phyloP scores from a whole-genome alignment of 2,329 filamentous ascomycete species.

The Trichoderma breve region DNA sequence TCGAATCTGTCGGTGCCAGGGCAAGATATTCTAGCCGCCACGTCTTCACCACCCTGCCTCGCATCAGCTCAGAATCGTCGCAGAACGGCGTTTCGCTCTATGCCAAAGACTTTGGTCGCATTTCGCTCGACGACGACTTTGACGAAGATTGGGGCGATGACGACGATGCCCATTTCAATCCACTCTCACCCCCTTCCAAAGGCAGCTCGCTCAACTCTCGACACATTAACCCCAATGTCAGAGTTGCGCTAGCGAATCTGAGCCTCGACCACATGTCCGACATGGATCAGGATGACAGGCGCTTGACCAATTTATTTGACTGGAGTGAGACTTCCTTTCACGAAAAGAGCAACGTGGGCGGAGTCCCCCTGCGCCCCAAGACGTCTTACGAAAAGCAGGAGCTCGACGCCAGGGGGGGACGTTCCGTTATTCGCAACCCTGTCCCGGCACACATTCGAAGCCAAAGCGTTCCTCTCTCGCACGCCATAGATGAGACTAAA shows the following conservation, averaged over 20 bases:
- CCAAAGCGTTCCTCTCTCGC: constrained; percentile 74
- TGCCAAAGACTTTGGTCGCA: constrained; percentile 45
- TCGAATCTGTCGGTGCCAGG: constrained; percentile 33
- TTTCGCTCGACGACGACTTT: constrained; percentile 61
- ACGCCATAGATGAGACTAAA: constrained; percentile 59
- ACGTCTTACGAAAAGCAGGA: constrained; percentile 77
- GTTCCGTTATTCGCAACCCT: constrained; percentile 65
- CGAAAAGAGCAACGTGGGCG: constrained; percentile 60
- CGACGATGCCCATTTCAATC: constrained; percentile 52
- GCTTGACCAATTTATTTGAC: constrained; percentile 71
- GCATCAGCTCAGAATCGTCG: constrained; percentile 32
- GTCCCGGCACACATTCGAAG: constrained; percentile 71
- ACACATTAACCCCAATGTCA: constrained; percentile 52
- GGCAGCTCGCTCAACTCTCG: constrained; percentile 52
- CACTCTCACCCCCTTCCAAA: constrained; percentile 56
- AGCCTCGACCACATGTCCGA: constrained; percentile 45
- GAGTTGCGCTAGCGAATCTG: constrained; percentile 53
- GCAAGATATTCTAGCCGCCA: constrained; percentile 19
- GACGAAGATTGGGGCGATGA: constrained; percentile 62
- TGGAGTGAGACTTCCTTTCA: constrained; percentile 67
- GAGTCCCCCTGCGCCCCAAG: constrained; percentile 62
- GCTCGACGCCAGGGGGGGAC: constrained; percentile 67
- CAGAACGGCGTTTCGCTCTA: constrained; percentile 36
- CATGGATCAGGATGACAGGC: constrained; percentile 43
- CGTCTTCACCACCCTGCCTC: constrained; percentile 24